Base-by-base conservation (phyloP, 139 green algal genomes). In the Chlorella sp. region DNA sequence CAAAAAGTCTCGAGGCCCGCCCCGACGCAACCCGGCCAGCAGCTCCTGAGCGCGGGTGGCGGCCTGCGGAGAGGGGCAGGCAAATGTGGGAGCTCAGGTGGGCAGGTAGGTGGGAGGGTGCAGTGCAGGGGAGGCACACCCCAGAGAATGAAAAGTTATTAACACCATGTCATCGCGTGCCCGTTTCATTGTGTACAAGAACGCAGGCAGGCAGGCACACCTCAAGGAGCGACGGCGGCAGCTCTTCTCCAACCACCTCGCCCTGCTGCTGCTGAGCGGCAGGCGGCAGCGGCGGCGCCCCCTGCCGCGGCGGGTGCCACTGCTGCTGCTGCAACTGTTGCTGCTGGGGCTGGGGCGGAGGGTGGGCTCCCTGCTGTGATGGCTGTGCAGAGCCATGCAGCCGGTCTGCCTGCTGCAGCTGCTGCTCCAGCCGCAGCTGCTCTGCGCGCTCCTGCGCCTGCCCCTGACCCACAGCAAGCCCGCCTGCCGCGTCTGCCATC, bases 1-100 rank as follows among this genome's bases (percentile, higher is more conserved):
- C 74, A 92, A 74, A 70, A 70, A 92, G 55, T 90, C 79, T 0
- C 80, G 57, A 0, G 79, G 60, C 15, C 83, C 51, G 9, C 51
- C 83, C 17, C 88, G 79, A 28, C 39, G 34, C 74, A 92, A 51
- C 20, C 28, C 51, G 6, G 17, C 60, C 18, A 84, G 81, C 68
- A 87, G 79, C 41, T 82, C 69, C 20, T 69, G 44, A 1, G 88
- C 86, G 9, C 74, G 65, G 7, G 74, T 74, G 15, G 84, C 86
- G 51, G 51, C 51, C 51, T 60, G 51, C 51, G 21, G 51, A 21
- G 21, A 18, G 21, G 23, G 69, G 69, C 69, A 2, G n/a, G n/a
- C n/a, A n/a, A n/a, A n/a, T n/a, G n/a, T n/a, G n/a, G n/a, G n/a
- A n/a, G n/a, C n/a, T n/a, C n/a, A n/a, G n/a, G n/a, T n/a, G n/a